A percentile compares a stretch with the other conserved stretches of the same genome.
Evolutionary conservation across 495 filamentous ascomycete species (phyloP).

Genomic region (Daldinia childiae): DNA sequence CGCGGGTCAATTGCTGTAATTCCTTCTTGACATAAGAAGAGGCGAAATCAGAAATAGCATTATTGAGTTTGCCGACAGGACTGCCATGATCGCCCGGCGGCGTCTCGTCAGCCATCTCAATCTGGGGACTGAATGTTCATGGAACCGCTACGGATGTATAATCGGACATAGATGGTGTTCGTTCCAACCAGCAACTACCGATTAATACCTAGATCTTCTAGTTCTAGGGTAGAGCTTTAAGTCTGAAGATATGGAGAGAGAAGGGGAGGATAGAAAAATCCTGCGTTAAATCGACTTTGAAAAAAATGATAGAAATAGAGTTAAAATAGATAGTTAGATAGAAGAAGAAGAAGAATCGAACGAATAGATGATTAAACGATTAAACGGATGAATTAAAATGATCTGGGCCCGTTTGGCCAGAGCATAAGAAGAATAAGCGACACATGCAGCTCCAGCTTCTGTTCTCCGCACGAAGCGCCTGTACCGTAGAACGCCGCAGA

Average conservation of each 20-base stretch:
- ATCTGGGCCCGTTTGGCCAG: constrained; percentile 27
- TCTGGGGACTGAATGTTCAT: neutral
- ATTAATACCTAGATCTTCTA: neutral
- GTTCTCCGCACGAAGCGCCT: constrained; percentile 34
- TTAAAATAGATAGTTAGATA: neutral
- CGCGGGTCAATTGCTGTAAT: constrained; percentile 40
- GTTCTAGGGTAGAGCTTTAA: neutral
- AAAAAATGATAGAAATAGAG: neutral
- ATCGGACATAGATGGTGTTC: constrained; percentile 7
- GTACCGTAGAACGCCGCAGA: constrained; percentile 32
- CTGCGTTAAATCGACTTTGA: neutral
- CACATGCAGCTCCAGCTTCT: constrained; percentile 27
- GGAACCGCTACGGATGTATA: neutral
- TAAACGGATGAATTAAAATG: constrained; percentile 27
- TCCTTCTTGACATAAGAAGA: constrained; percentile 42
- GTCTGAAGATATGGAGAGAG: constrained; percentile 1
- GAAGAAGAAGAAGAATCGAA: neutral
- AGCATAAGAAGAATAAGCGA: constrained; percentile 21
- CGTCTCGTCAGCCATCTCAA: constrained; percentile 41
- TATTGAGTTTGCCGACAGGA: constrained; percentile 36
- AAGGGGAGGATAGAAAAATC: neutral
- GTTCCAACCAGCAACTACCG: neutral
- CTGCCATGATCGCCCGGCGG: constrained; percentile 29
- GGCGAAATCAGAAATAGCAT: constrained; percentile 43
- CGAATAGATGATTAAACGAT: constrained; percentile 9